Evolutionary conservation across 345 rosid genomes (phyloP), one percentile per base, ranked within the genome.

Genomic region (Kernera saxatilis): DNA sequence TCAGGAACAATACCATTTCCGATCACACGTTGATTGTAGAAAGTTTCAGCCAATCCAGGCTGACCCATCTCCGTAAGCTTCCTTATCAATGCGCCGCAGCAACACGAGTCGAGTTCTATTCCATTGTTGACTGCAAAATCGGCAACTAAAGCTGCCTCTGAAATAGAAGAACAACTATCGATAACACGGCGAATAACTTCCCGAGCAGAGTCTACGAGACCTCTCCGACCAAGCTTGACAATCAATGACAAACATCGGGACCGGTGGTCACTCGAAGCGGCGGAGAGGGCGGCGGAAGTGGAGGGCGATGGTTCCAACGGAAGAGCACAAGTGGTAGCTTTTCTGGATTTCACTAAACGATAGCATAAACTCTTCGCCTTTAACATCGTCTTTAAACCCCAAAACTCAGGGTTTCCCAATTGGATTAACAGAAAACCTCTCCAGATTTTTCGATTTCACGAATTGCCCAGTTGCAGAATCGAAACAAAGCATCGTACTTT

Each of bases 61-160:
- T 80, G 69, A 58, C 86, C 88, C 61, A 60, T 74, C 44, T 75
- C 71, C 39, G 86, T 71, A 11, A 88, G 65, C 73, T 78, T 86
- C 80, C 62, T 65, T 25, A 84, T 46, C 39, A 90, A 70, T 33
- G 67, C 76, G 4, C 71, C 69, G 32, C 50, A 76, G 50, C 76
- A 61, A 55, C 51, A 64, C 17, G 71, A 57, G 46, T 80, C 84
- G 45, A 90, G 82, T 22, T 69, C 82, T 74, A 86, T 41, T 0
- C 88, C 90, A 39, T 72, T 73, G 14, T 22, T 10, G 41, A 40
- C 15, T 11, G 83, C 82, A 17, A 81, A 84, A 53, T 86, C 81
- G 9, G 72, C 64, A 8, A 74, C 78, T 22, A 48, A 81, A 13
- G 79, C 14, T 5, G 84, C 87, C 23, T 82, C 85, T 36, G 81